Percentiles rank a stretch among this genome's conserved stretches.
Conservation (phyloP, 163 green algal genomes). For the Chlamydomonas reinhardtii region DNA sequence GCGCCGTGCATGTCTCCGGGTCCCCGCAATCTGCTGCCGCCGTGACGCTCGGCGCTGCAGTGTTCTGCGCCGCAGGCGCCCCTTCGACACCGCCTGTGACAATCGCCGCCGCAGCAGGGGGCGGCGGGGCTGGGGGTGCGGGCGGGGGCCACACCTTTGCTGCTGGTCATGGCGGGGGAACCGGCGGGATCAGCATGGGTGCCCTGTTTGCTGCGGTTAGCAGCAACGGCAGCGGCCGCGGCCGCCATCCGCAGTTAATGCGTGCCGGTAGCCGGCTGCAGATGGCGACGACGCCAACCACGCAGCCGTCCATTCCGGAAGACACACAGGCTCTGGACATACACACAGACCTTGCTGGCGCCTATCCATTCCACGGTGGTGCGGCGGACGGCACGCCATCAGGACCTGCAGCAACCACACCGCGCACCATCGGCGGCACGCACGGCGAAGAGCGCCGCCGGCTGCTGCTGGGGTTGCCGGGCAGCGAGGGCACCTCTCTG, state of each 20-base stretch:
- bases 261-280: constrained; percentile 19
- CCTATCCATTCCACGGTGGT: neutral
- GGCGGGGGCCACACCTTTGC: too few relatives aligned
- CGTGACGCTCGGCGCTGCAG: too few relatives aligned
- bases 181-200: neutral
- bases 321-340: neutral
- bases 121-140: too few relatives aligned
- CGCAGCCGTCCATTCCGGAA: constrained; percentile 25
- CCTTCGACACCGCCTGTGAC: too few relatives aligned
- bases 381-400: neutral
- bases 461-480: neutral
- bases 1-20: too few relatives aligned
- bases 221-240: neutral
- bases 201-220: neutral
- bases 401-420: neutral
- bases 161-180: too few relatives aligned
- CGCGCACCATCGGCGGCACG: neutral
- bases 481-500: neutral
- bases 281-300: neutral
- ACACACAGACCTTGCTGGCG: neutral
- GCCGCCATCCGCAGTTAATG: neutral
- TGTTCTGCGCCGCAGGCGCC: too few relatives aligned
- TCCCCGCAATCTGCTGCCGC: too few relatives aligned
- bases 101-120: too few relatives aligned
- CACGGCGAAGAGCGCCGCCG: neutral